phyloP scores from a whole-genome alignment of 345 rosid genomes.

The Viola odorata region DNA sequence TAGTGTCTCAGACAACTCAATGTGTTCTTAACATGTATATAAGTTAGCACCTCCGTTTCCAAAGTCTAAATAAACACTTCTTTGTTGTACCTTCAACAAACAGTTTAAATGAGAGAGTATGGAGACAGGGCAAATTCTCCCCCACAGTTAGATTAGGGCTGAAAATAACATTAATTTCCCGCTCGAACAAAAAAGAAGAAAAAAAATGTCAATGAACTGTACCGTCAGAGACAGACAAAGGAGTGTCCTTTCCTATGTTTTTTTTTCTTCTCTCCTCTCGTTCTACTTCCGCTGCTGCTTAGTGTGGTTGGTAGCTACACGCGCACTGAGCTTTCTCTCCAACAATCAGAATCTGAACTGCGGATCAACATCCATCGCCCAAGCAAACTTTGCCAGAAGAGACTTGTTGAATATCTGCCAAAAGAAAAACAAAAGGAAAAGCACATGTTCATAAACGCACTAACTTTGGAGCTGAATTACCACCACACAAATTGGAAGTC shows the following conservation, averaged over 20 bases:
- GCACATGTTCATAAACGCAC: neutral
- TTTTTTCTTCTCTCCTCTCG: neutral
- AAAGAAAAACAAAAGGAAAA: neutral
- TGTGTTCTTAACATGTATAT: constrained; percentile 6
- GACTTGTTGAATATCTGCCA: constrained; percentile 88
- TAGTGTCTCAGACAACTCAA: neutral
- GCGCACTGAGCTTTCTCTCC: neutral
- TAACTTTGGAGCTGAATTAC: too few species aligned
- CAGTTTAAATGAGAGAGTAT: neutral
- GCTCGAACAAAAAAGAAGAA: constrained; percentile 2
- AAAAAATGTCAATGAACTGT: constrained; percentile 15
- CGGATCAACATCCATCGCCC: constrained; percentile 98
- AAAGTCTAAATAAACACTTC: constrained; percentile 10
- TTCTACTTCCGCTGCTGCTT: neutral
- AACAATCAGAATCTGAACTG: constrained; percentile 74
- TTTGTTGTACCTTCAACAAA: neutral
- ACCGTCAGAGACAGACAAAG: constrained; percentile 3
- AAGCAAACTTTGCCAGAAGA: constrained; percentile 80
- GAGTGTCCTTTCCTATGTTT: neutral
- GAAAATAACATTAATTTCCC: constrained; percentile 17
- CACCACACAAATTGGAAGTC: neutral
- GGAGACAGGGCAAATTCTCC: constrained; percentile 12
- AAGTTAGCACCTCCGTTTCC: constrained; percentile 1
- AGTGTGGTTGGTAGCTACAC: neutral
- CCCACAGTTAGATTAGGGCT: constrained; percentile 28